phyloP scores from a whole-genome alignment of 2,329 filamentous ascomycete species.

The Pseudodiploospora longispora region DNA sequence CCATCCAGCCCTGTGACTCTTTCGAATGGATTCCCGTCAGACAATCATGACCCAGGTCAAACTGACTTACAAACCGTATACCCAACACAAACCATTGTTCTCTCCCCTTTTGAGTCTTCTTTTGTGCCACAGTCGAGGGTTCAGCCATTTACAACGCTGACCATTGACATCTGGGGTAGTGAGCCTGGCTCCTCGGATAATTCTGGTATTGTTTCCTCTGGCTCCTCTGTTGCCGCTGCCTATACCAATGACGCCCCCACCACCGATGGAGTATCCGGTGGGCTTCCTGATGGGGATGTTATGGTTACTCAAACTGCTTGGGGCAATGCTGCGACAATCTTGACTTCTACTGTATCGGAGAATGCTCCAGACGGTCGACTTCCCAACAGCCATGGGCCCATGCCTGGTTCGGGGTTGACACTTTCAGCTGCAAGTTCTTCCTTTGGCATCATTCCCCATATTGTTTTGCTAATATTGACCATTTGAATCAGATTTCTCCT shows the following conservation, averaged over 20 bases:
- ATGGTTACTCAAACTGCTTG: slow-evolving; percentile 9
- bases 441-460: slow-evolving; percentile 3
- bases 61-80: slow-evolving; percentile 11
- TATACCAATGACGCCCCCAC: slow-evolving; percentile 8
- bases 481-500: too few species aligned
- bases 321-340: slow-evolving; percentile 11
- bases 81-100: slow-evolving; percentile 19
- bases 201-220: slow-evolving; percentile 8
- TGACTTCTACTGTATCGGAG: slow-evolving; percentile 8
- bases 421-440: neutral
- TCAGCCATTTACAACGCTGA: slow-evolving; percentile 27
- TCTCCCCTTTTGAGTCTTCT: slow-evolving; percentile 15
- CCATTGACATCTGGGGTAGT: slow-evolving; percentile 26
- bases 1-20: slow-evolving; percentile 20
- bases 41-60: slow-evolving; percentile 11
- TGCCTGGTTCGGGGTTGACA: neutral
- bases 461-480: neutral
- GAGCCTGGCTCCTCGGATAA: slow-evolving; percentile 8
- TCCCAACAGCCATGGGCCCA: neutral
- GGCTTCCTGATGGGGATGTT: slow-evolving; percentile 8
- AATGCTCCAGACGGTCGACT: slow-evolving; percentile 8
- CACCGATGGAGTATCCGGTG: slow-evolving; percentile 12
- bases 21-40: slow-evolving; percentile 6
- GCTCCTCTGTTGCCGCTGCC: slow-evolving; percentile 10
- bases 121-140: slow-evolving; percentile 11